Percentiles rank a stretch among this genome's conserved stretches.
phyloP scores from a whole-genome alignment of 2,329 filamentous ascomycete species.

The Trichoderma sp. region DNA sequence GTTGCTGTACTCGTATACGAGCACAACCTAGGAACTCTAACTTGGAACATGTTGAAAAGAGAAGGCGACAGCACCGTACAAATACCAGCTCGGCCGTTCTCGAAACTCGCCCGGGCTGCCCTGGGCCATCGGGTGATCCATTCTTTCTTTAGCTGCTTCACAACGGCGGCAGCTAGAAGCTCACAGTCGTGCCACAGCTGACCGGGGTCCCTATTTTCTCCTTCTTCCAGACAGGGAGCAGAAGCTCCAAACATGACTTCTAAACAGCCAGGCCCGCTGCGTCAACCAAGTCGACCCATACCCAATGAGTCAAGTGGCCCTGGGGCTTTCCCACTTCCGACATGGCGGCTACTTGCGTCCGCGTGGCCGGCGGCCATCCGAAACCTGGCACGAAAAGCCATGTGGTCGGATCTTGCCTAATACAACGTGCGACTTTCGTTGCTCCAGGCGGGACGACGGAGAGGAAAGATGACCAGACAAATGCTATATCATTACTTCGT shows the following conservation, averaged over 20 bases:
- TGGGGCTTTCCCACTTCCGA: slow-evolving; percentile 23
- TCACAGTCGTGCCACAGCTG: slow-evolving; percentile 18
- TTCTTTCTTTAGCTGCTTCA: slow-evolving; percentile 9
- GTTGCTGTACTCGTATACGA: neutral
- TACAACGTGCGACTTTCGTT: slow-evolving; percentile 16
- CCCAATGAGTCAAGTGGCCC: slow-evolving; percentile 20
- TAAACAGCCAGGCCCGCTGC: slow-evolving; percentile 13
- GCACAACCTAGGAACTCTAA: neutral
- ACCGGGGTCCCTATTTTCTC: slow-evolving; percentile 6
- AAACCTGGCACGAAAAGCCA: slow-evolving; percentile 21
- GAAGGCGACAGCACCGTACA: neutral
- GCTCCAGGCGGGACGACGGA: neutral
- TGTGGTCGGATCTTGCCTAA: slow-evolving; percentile 23
- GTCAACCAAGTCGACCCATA: slow-evolving; percentile 10
- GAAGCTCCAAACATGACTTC: slow-evolving; percentile 7
- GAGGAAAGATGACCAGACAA: neutral
- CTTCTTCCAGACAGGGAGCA: slow-evolving; percentile 11
- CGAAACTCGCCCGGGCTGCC: neutral
- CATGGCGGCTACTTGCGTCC: slow-evolving; percentile 23
- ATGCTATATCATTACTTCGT: neutral
- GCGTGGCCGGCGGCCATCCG: slow-evolving; percentile 23
- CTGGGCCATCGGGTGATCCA: slow-evolving; percentile 5
- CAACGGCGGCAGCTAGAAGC: slow-evolving; percentile 16
- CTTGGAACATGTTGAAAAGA: neutral
- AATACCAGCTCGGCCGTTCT: slow-evolving; percentile 15